Evolutionary conservation across 441 rosid species (phyloP), one percentile per base, ranked within the genome.

Genomic region (Corymbia calophylla): DNA sequence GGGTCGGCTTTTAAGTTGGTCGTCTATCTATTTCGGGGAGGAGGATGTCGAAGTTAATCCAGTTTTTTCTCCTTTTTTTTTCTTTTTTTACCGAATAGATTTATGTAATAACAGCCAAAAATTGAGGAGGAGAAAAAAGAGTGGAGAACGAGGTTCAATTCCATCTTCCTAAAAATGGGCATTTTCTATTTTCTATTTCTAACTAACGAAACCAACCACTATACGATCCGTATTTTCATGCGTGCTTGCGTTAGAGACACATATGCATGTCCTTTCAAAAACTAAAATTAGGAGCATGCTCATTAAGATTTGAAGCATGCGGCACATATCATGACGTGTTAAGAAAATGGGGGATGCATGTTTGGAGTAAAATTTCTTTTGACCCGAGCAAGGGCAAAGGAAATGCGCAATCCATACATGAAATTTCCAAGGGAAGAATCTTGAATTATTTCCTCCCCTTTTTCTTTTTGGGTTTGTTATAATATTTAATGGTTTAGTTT

Each of bases 221-320:
- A 5, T 5, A 2, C 27, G 11, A 39, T 73, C 5, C 29, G 5
- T 9, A 23, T 12, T 23, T 44, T 15, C 0, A 44, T 23, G 13
- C 15, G 9, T 12, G 2, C 6, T 11, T 13, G 7, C 3, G 16
- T 39, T 8, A 0, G 1, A 21, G 29, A 21, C 16, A 1, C 9
- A 27, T 39, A 35, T 0, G 5, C 3, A 73, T 0, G 5, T 15
- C 48, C 49, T 12, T 3, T 73, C 1, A 1, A 39, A 4, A 23
- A 7, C 17, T 77, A 39, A 77, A 77, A 77, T 77, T 77, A 77
- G 51, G 14, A 73, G 2, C 0, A 5, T 1, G 3, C 29, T 3
- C 1, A 1, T 35, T 23, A 10, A 35, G 1, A 0, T 18, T 6
- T 1, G 0, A 39, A 35, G 8, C 81, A 19, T 4, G 4, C 3